phyloP scores from a whole-genome alignment of 176 grass and related monocot genomes.

The Carex pumila region DNA sequence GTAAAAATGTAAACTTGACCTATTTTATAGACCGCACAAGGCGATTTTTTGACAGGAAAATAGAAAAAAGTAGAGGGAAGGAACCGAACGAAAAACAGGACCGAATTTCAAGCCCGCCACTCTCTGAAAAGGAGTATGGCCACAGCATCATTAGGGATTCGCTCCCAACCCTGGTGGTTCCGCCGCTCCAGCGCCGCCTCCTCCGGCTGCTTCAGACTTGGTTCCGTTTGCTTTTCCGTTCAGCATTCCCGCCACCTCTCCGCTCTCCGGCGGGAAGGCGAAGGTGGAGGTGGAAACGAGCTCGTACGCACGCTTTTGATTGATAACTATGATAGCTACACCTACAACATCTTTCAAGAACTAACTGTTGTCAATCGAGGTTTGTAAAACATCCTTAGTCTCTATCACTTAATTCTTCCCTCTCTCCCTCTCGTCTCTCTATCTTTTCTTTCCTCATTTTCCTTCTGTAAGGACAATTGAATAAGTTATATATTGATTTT shows the following conservation, averaged over 20 bases:
- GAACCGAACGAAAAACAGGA: background rate
- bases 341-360: constrained; percentile 96
- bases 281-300: background rate
- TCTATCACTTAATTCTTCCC: background rate
- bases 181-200: background rate
- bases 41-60: background rate
- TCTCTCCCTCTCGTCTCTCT: background rate
- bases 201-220: background rate
- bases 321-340: constrained; percentile 97
- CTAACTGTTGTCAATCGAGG: constrained; percentile 84
- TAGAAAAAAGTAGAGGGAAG: background rate
- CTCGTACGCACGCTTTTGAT: constrained; percentile 78
- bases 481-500: background rate
- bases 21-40: background rate
- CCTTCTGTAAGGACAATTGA: background rate
- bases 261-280: constrained; percentile 8
- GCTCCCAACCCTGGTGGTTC: background rate
- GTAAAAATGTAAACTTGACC: background rate
- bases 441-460: background rate
- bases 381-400: constrained; percentile 21
- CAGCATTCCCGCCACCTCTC: background rate
- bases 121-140: background rate
- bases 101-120: constrained; percentile 15
- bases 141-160: background rate
- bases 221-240: background rate